These are phyloP conservation scores for Leccinellum luteum DNA, from an alignment of 768 basidiomycete species.

Conservation along the genomic window DNA sequence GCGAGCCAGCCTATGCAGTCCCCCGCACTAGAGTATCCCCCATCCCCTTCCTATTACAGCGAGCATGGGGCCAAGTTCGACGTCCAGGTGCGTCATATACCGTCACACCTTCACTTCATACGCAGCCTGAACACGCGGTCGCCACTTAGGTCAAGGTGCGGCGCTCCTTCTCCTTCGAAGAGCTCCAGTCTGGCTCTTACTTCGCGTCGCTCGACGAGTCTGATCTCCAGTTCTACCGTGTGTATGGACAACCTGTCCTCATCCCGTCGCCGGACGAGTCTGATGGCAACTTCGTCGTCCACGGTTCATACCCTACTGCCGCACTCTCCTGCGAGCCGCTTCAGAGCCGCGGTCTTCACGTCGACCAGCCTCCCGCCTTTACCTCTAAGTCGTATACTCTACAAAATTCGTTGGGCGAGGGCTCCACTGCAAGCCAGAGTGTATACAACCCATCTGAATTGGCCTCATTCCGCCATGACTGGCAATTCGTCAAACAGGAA, in stretches of 20 bases:
- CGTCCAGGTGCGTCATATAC: slow-evolving; percentile 15
- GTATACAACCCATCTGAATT: neutral
- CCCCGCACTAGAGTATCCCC: slow-evolving; percentile 3
- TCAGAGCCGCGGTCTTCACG: slow-evolving; percentile 3
- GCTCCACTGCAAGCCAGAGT: neutral
- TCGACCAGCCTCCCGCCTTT: slow-evolving; percentile 2
- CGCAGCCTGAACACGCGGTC: neutral
- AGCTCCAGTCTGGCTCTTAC: slow-evolving; percentile 34
- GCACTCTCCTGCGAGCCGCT: neutral
- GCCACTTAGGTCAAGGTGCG: slow-evolving; percentile 27
- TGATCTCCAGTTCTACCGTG: slow-evolving; percentile 31
- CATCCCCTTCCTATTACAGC: neutral
- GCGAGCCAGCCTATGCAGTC: neutral
- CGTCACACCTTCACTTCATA: neutral
- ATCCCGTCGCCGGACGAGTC: slow-evolving; percentile 26
- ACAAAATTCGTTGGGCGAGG: slow-evolving; percentile 27
- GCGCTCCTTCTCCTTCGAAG: slow-evolving; percentile 33
- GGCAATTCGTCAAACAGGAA: slow-evolving; percentile 26
- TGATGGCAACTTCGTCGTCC: slow-evolving; percentile 17
- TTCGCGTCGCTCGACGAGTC: slow-evolving; percentile 30
- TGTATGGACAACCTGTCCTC: slow-evolving; percentile 33
- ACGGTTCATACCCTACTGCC: slow-evolving; percentile 4
- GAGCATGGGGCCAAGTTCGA: slow-evolving; percentile 24
- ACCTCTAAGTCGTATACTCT: slow-evolving; percentile 30
- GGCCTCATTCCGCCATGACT: slow-evolving; percentile 10